These are phyloP conservation scores for Tetrahymena malaccensis DNA, from an alignment of 73 alveolate species.

Conservation along the genomic window DNA sequence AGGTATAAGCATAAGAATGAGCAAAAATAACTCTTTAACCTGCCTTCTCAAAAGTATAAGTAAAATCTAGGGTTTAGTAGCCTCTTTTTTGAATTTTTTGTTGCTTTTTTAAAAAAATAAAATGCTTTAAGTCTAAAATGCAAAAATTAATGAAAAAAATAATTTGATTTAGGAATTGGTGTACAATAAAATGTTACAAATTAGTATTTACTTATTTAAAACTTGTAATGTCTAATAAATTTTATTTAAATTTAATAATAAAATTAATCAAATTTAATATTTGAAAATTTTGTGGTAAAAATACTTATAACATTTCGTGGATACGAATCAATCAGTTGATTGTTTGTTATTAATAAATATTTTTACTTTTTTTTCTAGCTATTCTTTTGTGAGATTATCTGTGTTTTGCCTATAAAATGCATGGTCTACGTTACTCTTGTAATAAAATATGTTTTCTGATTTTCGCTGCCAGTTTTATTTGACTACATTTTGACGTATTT, in stretches of 20 bases:
- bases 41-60: neutral
- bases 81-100: neutral
- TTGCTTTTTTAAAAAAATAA: neutral
- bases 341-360: neutral
- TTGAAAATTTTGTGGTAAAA: neutral
- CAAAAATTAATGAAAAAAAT: too few species aligned
- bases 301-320: too few species aligned
- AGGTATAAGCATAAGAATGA: constrained; percentile 82
- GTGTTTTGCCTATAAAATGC: neutral
- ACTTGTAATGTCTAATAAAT: neutral
- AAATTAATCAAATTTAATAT: too few species aligned
- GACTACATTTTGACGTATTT: neutral
- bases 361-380: neutral
- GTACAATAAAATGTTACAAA: neutral
- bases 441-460: neutral
- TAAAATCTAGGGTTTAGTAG: neutral
- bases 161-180: neutral
- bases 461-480: neutral
- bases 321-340: too few species aligned
- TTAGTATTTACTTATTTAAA: neutral
- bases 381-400: neutral
- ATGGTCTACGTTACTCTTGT: neutral
- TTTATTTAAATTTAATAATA: too few species aligned
- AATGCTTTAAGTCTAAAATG: too few species aligned
- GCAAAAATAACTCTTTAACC: constrained; percentile 42